These are phyloP conservation scores for Russula ochroleuca DNA, from an alignment of 768 basidiomycete species.

Conservation along the genomic window DNA sequence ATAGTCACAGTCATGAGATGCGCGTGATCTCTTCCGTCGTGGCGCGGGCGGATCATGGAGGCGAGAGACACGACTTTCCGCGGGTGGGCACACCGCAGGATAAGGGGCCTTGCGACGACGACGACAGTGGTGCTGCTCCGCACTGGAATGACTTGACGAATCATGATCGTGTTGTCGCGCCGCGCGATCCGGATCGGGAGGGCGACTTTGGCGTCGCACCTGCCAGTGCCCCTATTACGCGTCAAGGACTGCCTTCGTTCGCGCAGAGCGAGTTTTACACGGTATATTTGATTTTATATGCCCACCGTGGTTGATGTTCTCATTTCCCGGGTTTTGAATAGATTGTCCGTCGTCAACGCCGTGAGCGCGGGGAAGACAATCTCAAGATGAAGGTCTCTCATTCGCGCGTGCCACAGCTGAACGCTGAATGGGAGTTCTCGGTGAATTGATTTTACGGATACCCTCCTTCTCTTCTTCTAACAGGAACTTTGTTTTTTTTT, in stretches of 20 bases:
- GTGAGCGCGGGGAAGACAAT: conserved; percentile 15
- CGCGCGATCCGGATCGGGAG: not conserved
- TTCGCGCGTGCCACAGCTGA: conserved; percentile 17
- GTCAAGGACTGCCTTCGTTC: conserved; percentile 14
- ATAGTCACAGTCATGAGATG: not conserved
- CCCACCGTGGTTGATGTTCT: no score
- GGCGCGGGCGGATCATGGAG: not conserved
- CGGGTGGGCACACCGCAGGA: not conserved
- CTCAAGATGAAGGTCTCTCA: conserved; percentile 25
- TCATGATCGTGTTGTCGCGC: not conserved
- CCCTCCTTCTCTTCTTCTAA: not conserved
- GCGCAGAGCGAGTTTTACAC: conserved; percentile 25
- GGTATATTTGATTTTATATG: not conserved
- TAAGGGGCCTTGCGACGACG: not conserved
- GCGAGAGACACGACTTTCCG: not conserved
- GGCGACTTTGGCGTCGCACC: not conserved
- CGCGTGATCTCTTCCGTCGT: not conserved
- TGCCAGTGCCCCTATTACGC: not conserved
- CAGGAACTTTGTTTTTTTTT: not conserved
- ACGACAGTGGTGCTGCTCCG: not conserved
- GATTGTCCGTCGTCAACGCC: conserved; percentile 27
- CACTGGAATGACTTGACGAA: not conserved
- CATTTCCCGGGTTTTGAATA: not conserved
- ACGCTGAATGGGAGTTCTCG: conserved; percentile 26
- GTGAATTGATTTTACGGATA: not conserved